Evolutionary conservation across 139 green algal species (phyloP), one percentile per base, ranked within the genome.

Genomic region (Chlamydomonas urium): DNA sequence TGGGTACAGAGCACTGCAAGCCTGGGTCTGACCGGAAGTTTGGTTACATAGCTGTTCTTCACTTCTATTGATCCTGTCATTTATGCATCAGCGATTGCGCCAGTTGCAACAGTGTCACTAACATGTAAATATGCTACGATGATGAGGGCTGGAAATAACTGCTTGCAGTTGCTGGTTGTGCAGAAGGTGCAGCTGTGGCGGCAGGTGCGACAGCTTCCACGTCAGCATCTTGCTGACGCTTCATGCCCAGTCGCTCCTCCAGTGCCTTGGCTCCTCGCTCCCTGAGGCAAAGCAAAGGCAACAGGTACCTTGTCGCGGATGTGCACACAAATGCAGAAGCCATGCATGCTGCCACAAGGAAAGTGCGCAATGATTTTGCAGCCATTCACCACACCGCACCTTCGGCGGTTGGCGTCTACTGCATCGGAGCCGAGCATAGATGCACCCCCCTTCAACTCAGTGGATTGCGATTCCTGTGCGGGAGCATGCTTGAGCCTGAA

Each of bases 181-280:
- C n/a, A n/a, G n/a, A n/a, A n/a, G n/a, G n/a, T n/a, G n/a, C n/a
- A n/a, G n/a, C n/a, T n/a, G n/a, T n/a, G n/a, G n/a, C n/a, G n/a
- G n/a, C n/a, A n/a, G n/a, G n/a, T n/a, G n/a, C n/a, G n/a, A n/a
- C 53, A 32, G 10, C 53, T 33, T 63, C 53, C 53, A 63, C 10
- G 10, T 63, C 53, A 8, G 6, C 26, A 32, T 36, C 53, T 26
- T 14, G 53, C 53, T 71, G 35, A 5, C 5, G 56, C 69, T 74
- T 77, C 53, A 74, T 65, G 1, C 69, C 72, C 48, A 82, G 32
- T 42, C 90, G 71, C 62, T 96, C 90, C 47, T 95, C 90, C 42
- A 95, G 67, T 0, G 90, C 90, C 47, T 86, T 88, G 0, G 81
- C 85, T 8, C 90, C 90, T 21, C 90, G 80, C 79, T 96, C 90